Conservation (phyloP, 2,329 filamentous ascomycete genomes). For the Rachicladosporium sp. region DNA sequence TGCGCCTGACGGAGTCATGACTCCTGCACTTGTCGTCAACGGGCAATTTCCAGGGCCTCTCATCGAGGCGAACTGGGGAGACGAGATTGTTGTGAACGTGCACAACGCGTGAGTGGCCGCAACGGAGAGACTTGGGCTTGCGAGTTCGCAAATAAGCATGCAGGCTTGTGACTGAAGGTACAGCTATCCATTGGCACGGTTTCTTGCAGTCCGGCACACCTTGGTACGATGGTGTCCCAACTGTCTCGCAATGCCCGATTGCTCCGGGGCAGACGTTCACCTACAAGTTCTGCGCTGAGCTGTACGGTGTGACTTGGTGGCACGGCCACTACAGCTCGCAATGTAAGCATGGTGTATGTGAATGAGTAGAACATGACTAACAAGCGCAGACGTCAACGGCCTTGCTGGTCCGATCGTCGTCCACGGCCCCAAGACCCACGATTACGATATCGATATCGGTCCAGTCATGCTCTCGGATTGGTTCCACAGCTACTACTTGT, state of each 20-base stretch:
- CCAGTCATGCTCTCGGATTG: conserved; percentile 27
- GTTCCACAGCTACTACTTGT: conserved; percentile 25
- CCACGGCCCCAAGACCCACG: conserved; percentile 21
- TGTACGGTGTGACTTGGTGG: conserved; percentile 17
- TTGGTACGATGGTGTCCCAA: conserved; percentile 21
- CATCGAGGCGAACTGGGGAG: conserved; percentile 24
- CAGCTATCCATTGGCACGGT: conserved; percentile 24
- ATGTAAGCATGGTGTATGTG: conserved; percentile 4
- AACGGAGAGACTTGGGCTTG: no score
- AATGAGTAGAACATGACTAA: no score
- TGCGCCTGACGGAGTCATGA: conserved; percentile 19
- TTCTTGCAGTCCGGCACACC: conserved; percentile 21
- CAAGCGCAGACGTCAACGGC: conserved; percentile 17
- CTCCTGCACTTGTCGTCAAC: conserved; percentile 18
- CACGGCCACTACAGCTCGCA: conserved; percentile 4
- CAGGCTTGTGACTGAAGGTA: conserved; percentile 26
- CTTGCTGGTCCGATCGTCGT: conserved; percentile 25
- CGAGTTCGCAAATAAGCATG: conserved; percentile 18
- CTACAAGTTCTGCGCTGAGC: conserved; percentile 21
- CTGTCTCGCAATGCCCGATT: conserved; percentile 21
- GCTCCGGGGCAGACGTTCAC: conserved; percentile 20
- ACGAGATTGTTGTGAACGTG: conserved; percentile 18
- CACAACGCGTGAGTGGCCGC: not conserved
- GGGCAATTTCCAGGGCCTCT: conserved; percentile 23
- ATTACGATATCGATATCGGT: conserved; percentile 24